These are phyloP conservation scores for Neocatenulostroma microsporum DNA, from an alignment of 2,329 filamentous ascomycete species.

Conservation along the genomic window DNA sequence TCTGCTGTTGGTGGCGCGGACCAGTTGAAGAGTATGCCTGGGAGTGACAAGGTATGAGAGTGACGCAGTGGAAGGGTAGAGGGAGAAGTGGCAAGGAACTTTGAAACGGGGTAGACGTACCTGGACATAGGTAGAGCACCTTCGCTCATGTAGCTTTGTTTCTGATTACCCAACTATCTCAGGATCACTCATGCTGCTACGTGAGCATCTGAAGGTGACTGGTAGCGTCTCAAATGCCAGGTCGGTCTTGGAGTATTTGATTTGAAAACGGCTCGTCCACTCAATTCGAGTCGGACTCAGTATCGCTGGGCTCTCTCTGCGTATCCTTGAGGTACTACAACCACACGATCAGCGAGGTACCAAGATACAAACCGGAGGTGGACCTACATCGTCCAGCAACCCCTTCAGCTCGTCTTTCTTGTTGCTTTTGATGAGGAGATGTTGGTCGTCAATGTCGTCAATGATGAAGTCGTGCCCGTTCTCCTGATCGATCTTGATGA, in stretches of 20 bases:
- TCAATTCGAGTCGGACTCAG: slow-evolving; percentile 27
- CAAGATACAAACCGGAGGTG: too few species aligned
- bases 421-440: slow-evolving; percentile 65
- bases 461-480: slow-evolving; percentile 65
- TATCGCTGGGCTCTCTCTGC: slow-evolving; percentile 30
- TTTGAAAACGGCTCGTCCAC: too few species aligned
- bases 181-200: too few species aligned
- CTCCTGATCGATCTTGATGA: slow-evolving; percentile 65
- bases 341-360: neutral
- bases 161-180: too few species aligned
- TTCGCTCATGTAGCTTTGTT: too few species aligned
- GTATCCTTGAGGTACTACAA: slow-evolving; percentile 31
- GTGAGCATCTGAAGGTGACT: too few species aligned
- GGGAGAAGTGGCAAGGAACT: too few species aligned
- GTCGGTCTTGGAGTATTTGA: too few species aligned
- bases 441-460: slow-evolving; percentile 70
- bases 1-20: slow-evolving; percentile 30
- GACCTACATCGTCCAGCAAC: slow-evolving; percentile 59
- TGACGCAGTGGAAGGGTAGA: too few species aligned
- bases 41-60: slow-evolving; percentile 11
- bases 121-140: too few species aligned
- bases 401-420: slow-evolving; percentile 62
- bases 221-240: too few species aligned
- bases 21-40: slow-evolving; percentile 35
- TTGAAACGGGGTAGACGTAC: too few species aligned